Evolutionary conservation across 345 rosid genomes (phyloP), one percentile per base, ranked within the genome.

Genomic region (Triadica sebifera): DNA sequence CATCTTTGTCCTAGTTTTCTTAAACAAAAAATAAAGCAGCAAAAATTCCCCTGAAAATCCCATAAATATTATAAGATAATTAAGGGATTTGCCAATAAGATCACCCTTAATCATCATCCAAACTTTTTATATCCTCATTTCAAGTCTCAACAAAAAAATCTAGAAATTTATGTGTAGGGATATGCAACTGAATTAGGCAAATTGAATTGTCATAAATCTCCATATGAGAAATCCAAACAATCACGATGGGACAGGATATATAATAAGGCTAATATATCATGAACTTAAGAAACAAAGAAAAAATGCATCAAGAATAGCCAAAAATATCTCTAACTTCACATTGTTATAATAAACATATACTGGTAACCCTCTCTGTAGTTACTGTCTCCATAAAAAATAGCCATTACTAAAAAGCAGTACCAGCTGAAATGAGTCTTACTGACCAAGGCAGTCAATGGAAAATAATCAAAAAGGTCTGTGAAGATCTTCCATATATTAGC

Each of bases 401-500:
- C 38, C 16, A 70, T 55, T 13, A 69, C n/a, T 69, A 45, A 65
- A 45, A 65, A 22, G 19, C 69, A n/a, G 13, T 5, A 47, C 38
- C 25, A 25, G 57, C 57, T 47, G 24, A 15, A 46, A 16, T 17
- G 41, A 16, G 57, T 50, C 46, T 49, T 75, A 89, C 94, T 87
- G 75, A 94, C 98, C 98, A 94, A 83, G 65, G 98, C 98, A 61
- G 98, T 94, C 82, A 92, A 79, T 37, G 98, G 97, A 69, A 94
- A 90, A 87, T 89, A 94, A 76, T 94, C 98, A 73, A 94, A 94
- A 69, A 94, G 89, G 79, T 94, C 98, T 50, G 98, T 92, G 74
- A 90, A 91, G 71, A 74, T 90, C 85, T 91, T 91, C 96, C 98
- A 91, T 71, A 92, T 94, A 77, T 89, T 89, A 74, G 98, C 98